Evolutionary conservation across 2,329 filamentous ascomycete genomes (phyloP), one percentile per base, ranked within the genome.

Genomic region (Fusarium azukiicola): DNA sequence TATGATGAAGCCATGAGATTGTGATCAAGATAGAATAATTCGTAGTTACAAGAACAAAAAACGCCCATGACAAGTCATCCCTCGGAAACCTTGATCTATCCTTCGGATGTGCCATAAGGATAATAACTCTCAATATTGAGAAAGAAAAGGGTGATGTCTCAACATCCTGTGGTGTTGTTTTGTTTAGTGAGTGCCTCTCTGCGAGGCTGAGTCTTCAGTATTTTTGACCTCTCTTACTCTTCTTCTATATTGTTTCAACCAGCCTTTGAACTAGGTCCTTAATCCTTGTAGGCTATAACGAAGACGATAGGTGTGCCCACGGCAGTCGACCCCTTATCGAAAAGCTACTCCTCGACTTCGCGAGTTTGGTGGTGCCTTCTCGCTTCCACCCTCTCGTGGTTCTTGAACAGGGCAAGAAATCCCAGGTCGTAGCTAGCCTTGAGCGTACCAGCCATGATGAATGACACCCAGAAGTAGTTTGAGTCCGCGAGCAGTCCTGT

Each of bases 361-460:
- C 58, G 40, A 14, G 50, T 44, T 23, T 66, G 52, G 2, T 27
- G 21, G 19, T 16, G 40, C 47, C 52, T 42, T 27, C 32, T 67
- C 10, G 73, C 78, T n/a, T 72, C 66, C 2, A 61, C 78, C 3
- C 77, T 69, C 23, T 82, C 80, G 12, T 79, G 77, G 8, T 81
- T 78, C 36, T 80, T 79, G 12, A 82, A 82, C 3, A 82, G 42
- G 13, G 88, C 88, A 56, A 94, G 82, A 81, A 94, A 88, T 1
- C 91, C 90, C 36, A 95, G 76, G 83, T 95, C 94, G 83, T 95
- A 95, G 8, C 85, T 80, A 1, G 90, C 91, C 84, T 96, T 96
- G 79, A 96, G 84, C 2, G 86, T 84, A 64, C 95, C 95, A 0
- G 94, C 94, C n/a, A 90, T 84, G 0, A 93, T 88, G 81, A 96